phyloP scores from a whole-genome alignment of 371 early-diverging fungal genomes.

The Mortierella sp. region DNA sequence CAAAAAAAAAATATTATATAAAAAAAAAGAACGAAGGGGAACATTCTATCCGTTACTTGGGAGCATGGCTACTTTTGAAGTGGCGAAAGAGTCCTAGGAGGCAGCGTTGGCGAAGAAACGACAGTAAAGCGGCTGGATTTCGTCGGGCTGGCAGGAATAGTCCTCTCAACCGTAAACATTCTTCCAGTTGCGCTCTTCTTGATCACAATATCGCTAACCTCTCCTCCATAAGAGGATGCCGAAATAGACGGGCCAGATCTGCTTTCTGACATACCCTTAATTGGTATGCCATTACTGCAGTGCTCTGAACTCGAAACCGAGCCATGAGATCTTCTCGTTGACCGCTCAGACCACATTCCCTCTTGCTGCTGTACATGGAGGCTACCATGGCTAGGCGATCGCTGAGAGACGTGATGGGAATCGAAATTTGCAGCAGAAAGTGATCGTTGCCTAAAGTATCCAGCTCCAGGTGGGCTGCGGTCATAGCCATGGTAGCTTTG shows the following conservation, averaged over 20 bases:
- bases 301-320: constrained; percentile 22
- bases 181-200: constrained; percentile 56
- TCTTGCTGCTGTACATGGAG: constrained; percentile 10
- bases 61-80: background rate
- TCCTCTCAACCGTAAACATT: constrained; percentile 50
- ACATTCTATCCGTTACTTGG: background rate
- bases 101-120: constrained; percentile 5
- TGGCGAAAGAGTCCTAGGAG: constrained; percentile 1
- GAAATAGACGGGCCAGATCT: background rate
- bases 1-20: background rate
- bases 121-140: constrained; percentile 46
- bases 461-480: constrained; percentile 6
- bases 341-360: constrained; percentile 21
- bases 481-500: background rate
- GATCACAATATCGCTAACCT: constrained; percentile 42
- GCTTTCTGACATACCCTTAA: constrained; percentile 2
- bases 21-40: background rate
- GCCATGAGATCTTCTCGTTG: constrained; percentile 28
- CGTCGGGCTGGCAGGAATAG: constrained; percentile 47
- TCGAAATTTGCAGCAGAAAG: constrained; percentile 38
- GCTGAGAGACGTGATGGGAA: background rate
- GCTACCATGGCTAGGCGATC: constrained; percentile 4
- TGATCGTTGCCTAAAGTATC: constrained; percentile 39
- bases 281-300: constrained; percentile 13
- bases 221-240: background rate